Base-by-base conservation (phyloP, 352 stramenopile species). In the Pythium pectinolyticum region DNA sequence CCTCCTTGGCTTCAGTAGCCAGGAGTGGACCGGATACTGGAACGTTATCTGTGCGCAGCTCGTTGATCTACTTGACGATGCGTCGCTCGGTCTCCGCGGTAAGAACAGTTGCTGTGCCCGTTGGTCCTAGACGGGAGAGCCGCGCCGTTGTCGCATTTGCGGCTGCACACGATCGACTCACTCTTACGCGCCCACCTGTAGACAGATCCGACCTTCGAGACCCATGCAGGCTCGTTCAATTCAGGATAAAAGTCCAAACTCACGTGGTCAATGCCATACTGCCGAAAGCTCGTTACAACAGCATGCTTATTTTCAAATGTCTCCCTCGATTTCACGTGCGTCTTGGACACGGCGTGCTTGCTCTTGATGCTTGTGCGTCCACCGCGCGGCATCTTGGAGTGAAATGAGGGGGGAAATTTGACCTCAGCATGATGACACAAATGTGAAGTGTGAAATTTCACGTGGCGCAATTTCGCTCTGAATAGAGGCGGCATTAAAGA, bases 401-500 rank as follows among this genome's bases (percentile, higher is more conserved):
- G 35, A 43, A 19, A 43, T 5, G 8, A 4, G 35, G 8, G 8
- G 20, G 20, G 14, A 19, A 5, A 20, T 43, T 17, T 6, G 20
- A 43, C 20, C 35, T 4, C 8, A 20, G 6, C 19, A 8, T 14
- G 40, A 24, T 48, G 40, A 28, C 40, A 48, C 40, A 28, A 15
- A 28, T 48, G 24, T 27, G 40, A 48, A n/a, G 7, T 48, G 24
- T 48, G 40, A 28, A 48, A 48, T 28, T 48, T 48, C 22, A 17
- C 17, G 41, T 49, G 41, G 41, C 41, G 19, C 7, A 49, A 49
- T 49, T 22, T 31, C 30, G 6, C 9, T 22, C 41, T 22, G 20
- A 49, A 49, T 49, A 49, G 41, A 31, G 41, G 41, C 41, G 24
- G 41, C 41, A 49, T 49, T 49, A 31, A 49, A 49, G 41, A 49